Evolutionary conservation across 345 rosid species (phyloP).

Genomic region (Eucalyptus albens): DNA sequence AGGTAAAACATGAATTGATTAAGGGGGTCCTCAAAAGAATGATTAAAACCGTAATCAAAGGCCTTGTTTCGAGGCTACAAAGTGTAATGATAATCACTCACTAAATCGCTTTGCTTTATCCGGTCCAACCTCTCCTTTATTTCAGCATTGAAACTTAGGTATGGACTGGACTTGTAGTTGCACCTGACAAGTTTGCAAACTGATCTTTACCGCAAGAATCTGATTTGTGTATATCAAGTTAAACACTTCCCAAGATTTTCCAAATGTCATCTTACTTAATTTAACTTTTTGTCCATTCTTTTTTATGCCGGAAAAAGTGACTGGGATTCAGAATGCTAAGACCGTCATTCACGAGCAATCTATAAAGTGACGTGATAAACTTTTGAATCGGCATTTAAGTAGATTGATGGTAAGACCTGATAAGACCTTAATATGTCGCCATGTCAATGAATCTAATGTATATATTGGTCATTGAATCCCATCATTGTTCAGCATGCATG

Average conservation of each 20-base stretch:
- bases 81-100: background rate
- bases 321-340: background rate
- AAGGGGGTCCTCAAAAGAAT: background rate
- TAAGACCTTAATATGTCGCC: background rate
- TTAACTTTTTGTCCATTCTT: background rate
- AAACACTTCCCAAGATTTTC: background rate
- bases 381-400: background rate
- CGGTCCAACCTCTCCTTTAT: background rate
- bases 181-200: background rate
- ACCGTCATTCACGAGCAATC: background rate
- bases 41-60: background rate
- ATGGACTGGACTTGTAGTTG: background rate
- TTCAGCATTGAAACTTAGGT: background rate
- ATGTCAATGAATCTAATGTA: background rate
- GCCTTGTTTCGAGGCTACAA: background rate
- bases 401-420: background rate
- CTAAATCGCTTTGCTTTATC: background rate
- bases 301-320: background rate
- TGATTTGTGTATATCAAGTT: background rate
- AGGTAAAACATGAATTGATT: background rate
- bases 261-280: background rate
- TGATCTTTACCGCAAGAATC: background rate
- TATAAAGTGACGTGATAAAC: background rate
- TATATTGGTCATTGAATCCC: background rate
- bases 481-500: background rate